Percentiles rank a stretch among this genome's conserved stretches.
Evolutionary conservation across 2,329 filamentous ascomycete genomes (phyloP).

Genomic region (Sarocladium brachiariae): DNA sequence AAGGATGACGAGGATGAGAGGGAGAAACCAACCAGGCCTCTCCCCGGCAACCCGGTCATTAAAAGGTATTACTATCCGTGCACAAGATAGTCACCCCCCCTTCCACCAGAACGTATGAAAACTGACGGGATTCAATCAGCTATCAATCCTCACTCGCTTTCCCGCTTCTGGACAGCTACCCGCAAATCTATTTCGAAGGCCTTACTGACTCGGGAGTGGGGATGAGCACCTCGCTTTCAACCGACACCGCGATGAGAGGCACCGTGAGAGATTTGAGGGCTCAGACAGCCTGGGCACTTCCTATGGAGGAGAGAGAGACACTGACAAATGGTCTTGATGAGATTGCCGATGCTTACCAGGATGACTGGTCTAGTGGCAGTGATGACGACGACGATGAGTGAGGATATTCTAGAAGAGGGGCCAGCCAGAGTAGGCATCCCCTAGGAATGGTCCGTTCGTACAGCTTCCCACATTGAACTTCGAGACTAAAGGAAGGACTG

Average conservation of each 20-base stretch:
- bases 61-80: slow-evolving; percentile 10
- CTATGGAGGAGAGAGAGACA: slow-evolving; percentile 73
- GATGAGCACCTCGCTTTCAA: slow-evolving; percentile 58
- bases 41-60: slow-evolving; percentile 13
- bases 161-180: slow-evolving; percentile 79
- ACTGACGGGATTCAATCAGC: too few relatives aligned
- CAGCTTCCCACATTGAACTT: too few relatives aligned
- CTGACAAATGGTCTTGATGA: slow-evolving; percentile 76
- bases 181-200: slow-evolving; percentile 57
- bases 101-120: too few relatives aligned
- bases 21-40: slow-evolving; percentile 9
- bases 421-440: too few relatives aligned
- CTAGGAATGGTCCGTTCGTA: too few relatives aligned
- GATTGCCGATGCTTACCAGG: slow-evolving; percentile 81
- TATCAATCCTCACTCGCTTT: slow-evolving; percentile 55
- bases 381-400: slow-evolving; percentile 57
- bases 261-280: slow-evolving; percentile 55
- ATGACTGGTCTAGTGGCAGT: slow-evolving; percentile 76
- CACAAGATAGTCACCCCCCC: too few relatives aligned
- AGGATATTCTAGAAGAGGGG: neutral
- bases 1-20: slow-evolving; percentile 10
- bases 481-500: too few relatives aligned
- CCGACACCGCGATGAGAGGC: slow-evolving; percentile 65
- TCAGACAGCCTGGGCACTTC: slow-evolving; percentile 56
- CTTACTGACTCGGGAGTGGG: slow-evolving; percentile 26